Base-by-base conservation (phyloP, 164 flowering plant species). In the Paratinospora sagittata region DNA sequence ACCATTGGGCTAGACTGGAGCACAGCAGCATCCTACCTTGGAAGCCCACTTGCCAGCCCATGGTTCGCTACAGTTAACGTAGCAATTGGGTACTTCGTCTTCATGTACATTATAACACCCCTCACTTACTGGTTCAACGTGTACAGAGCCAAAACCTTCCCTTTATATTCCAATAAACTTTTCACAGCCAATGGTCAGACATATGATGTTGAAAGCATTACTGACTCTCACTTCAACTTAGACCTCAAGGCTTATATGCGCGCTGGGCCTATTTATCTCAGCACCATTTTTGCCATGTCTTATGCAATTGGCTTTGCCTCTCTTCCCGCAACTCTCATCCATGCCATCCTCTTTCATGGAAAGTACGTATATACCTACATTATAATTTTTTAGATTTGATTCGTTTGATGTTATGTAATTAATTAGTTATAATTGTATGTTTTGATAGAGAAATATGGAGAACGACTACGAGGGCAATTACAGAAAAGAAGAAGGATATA, bases 51-150 rank as follows among this genome's bases (percentile, higher is more conserved):
- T 6, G 95, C 93, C 0, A 88, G 90, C 75, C 97, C 95, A 14
- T 91, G 91, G 95, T 91, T 89, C 27, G 97, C 94, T 75, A 88
- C 94, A 0, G 94, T 90, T 37, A 91, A 91, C 73, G 84, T 91
- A 0, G 90, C 91, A 0, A 87, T 66, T 12, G 95, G 95, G 0
- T 91, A 78, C 66, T 19, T 79, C 14, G 2, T 89, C 2, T 74
- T 91, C 76, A 85, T 86, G 86, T 91, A 91, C 69, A 78, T 89
- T 1, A 33, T 89, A 37, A 84, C 87, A 0, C 97, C 97, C 0
- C 3, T 84, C 2, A 49, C 78, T 19, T 91, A 91, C 45, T 91
- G 94, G 92, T 73, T 82, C 47, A 78, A 91, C 67, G 62, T 88
- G 68, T 89, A 81, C 78, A 78, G 86, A 0, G 92, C 95, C 74